phyloP scores from a whole-genome alignment of 257 asterid genomes.

The Nyctanthes arbortristis region DNA sequence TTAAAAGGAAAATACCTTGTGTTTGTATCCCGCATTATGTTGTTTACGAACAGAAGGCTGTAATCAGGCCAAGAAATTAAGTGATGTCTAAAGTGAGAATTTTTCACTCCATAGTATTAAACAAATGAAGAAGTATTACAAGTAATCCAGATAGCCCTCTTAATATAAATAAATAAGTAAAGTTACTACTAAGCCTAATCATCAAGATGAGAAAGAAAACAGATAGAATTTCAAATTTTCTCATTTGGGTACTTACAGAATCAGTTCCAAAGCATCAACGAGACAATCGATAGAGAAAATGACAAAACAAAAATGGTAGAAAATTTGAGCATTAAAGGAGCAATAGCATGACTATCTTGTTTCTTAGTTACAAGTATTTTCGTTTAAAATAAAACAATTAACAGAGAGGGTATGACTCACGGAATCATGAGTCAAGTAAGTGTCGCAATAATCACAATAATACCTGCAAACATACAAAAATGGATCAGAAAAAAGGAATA shows the following conservation, averaged over 20 bases:
- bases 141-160: not conserved
- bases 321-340: not conserved
- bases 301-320: not conserved
- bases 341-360: constrained; percentile 1
- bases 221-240: not conserved
- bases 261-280: not conserved
- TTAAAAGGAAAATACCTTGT: constrained; percentile 56
- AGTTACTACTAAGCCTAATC: not conserved
- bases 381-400: constrained; percentile 2
- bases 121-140: not conserved
- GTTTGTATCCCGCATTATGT: constrained; percentile 96
- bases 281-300: too few relatives aligned
- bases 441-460: constrained; percentile 91
- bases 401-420: constrained; percentile 42
- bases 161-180: not conserved
- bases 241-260: not conserved
- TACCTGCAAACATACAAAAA: constrained; percentile 51
- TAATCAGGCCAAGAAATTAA: constrained; percentile 27
- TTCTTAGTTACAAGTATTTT: constrained; percentile 7
- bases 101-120: too few relatives aligned
- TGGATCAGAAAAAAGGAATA: not conserved
- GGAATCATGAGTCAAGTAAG: constrained; percentile 95
- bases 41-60: constrained; percentile 99
- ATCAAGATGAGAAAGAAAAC: not conserved
- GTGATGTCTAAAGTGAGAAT: too few relatives aligned